These are phyloP conservation scores for Cercospora nicotianae DNA, from an alignment of 2,329 filamentous ascomycete genomes.

Conservation along the genomic window DNA sequence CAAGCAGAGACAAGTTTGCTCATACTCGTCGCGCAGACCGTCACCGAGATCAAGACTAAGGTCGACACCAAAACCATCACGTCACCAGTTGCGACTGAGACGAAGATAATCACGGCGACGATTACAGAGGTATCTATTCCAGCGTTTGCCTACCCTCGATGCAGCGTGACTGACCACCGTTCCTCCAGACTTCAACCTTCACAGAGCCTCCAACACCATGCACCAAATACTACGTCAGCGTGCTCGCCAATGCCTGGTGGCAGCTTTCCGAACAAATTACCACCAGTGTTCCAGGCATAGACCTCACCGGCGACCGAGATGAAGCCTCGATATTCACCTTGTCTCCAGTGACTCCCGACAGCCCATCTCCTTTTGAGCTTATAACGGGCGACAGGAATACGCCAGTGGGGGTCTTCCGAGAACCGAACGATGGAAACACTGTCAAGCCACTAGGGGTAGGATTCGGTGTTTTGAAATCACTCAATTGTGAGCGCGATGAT, in stretches of 20 bases:
- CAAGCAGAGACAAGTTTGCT: neutral
- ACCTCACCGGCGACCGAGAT: neutral
- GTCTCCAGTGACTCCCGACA: neutral
- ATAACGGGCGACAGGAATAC: neutral
- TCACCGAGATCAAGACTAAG: neutral
- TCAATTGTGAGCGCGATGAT: neutral
- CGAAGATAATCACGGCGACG: neutral
- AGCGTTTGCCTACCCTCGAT: neutral
- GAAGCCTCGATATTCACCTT: neutral
- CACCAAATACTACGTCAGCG: neutral
- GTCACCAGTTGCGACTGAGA: neutral
- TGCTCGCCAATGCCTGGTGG: neutral
- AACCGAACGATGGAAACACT: neutral
- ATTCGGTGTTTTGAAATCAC: neutral
- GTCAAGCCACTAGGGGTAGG: neutral
- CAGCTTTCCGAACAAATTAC: neutral
- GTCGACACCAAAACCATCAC: neutral
- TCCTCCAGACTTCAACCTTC: neutral
- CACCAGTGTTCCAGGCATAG: neutral
- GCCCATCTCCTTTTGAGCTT: neutral
- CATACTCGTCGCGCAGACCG: neutral
- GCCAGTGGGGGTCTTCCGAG: neutral
- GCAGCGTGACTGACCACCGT: neutral
- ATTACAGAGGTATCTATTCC: neutral
- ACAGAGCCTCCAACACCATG: neutral